Conservation (phyloP, 139 green algal species). For the Chlorella ohadii region DNA sequence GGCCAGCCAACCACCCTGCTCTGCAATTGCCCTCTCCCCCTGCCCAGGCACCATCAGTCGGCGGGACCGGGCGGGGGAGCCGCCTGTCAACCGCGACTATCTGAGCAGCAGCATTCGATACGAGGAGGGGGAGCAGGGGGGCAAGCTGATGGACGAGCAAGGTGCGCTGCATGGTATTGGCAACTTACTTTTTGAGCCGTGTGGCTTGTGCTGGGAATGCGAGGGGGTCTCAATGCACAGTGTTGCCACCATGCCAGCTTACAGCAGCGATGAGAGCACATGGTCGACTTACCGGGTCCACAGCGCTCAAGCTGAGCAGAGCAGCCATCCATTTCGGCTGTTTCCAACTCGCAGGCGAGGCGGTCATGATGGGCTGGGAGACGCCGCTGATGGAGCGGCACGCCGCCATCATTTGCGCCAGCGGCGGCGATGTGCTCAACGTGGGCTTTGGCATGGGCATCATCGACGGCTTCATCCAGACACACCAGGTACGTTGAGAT, state of each 20-base stretch:
- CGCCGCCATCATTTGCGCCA: conserved; percentile 74
- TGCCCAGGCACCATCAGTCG: conserved; percentile 34
- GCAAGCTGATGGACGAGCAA: conserved; percentile 82
- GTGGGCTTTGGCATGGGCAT: conserved; percentile 97
- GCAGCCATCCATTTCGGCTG: too few relatives aligned
- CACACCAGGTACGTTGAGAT: conserved; percentile 12
- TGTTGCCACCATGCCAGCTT: too few relatives aligned
- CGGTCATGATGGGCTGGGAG: conserved; percentile 99
- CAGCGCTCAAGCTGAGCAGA: too few relatives aligned
- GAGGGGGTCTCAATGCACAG: too few relatives aligned
- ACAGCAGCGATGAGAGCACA: too few relatives aligned
- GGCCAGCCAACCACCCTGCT: neutral
- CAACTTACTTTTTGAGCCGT: too few relatives aligned
- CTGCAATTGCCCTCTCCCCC: neutral
- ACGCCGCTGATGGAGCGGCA: conserved; percentile 92
- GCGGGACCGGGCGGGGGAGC: conserved; percentile 3
- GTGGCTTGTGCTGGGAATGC: too few relatives aligned
- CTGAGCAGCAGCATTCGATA: conserved; percentile 37
- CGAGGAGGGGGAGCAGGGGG: conserved; percentile 15
- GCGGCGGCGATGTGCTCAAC: conserved; percentile 88
- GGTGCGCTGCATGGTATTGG: conserved; percentile 8
- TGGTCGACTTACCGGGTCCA: too few relatives aligned
- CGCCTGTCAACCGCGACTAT: conserved; percentile 35
- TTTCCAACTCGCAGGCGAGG: conserved; percentile 53
- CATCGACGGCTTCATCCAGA: conserved; percentile 85